Evolutionary conservation across 176 grass and related monocot species (phyloP).

Genomic region (Miscanthus lutarioriparius): DNA sequence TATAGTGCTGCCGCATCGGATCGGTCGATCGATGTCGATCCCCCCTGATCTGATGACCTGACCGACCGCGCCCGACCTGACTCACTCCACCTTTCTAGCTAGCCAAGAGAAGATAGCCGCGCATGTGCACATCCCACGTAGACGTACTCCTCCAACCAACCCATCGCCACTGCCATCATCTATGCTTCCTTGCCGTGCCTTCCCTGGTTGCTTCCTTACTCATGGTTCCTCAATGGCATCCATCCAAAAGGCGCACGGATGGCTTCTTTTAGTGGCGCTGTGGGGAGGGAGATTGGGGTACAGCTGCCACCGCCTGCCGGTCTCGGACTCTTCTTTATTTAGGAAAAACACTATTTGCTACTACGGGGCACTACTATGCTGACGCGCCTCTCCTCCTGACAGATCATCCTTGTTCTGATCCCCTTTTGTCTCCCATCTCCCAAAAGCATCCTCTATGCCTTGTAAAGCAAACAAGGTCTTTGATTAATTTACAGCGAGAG

Average conservation of each 20-base stretch:
- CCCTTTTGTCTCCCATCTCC: constrained; percentile 7
- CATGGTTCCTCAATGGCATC: background rate
- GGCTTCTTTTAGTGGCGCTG: background rate
- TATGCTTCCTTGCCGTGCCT: background rate
- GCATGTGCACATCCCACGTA: constrained; percentile 3
- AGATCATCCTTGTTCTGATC: constrained; percentile 41
- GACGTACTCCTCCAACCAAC: background rate
- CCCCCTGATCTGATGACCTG: background rate
- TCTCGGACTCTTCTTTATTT: background rate
- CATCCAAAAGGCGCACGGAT: constrained; percentile 10
- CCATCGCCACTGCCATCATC: background rate
- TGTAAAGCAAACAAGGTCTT: constrained; percentile 36
- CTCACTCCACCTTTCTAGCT: constrained; percentile 4
- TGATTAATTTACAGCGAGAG: constrained; percentile 40
- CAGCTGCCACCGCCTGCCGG: constrained; percentile 29
- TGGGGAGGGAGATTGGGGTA: constrained; percentile 23
- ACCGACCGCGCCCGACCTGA: background rate
- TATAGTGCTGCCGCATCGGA: background rate
- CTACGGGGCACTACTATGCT: no score
- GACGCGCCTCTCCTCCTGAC: background rate
- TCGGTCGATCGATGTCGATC: background rate
- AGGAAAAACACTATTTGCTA: background rate
- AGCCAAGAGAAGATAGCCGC: background rate
- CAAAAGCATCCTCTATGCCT: background rate
- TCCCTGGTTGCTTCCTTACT: constrained; percentile 9